Conservation (phyloP, 2,329 filamentous ascomycete species). For the Arthrobotrys sphaeroides region DNA sequence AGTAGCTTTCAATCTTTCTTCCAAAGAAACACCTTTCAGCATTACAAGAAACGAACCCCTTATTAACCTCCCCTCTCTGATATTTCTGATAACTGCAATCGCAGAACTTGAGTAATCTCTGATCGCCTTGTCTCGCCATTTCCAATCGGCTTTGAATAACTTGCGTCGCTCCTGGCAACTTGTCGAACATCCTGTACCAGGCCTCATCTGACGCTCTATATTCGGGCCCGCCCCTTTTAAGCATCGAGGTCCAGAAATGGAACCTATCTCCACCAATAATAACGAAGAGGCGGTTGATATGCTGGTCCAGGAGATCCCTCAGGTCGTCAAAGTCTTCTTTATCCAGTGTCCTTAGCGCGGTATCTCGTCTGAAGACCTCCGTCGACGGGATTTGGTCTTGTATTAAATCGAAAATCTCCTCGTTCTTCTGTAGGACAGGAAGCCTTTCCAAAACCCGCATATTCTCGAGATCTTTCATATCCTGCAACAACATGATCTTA, state of each 20-base stretch:
- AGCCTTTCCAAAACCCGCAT: conserved; percentile 1
- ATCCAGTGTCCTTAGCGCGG: conserved; percentile 1
- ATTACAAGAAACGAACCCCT: conserved; percentile 27
- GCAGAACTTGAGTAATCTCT: conserved; percentile 21
- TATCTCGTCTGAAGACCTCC: conserved; percentile 15
- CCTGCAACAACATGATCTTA: conserved; percentile 31
- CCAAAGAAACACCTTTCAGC: conserved; percentile 29
- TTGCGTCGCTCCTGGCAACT: conserved; percentile 11
- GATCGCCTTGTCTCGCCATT: conserved; percentile 29
- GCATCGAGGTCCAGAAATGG: conserved; percentile 36
- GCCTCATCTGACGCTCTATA: conserved; percentile 22
- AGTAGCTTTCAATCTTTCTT: conserved; percentile 26
- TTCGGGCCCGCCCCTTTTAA: conserved; percentile 17
- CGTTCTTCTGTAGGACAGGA: conserved; percentile 11
- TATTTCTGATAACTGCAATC: conserved; percentile 23
- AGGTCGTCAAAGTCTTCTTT: conserved; percentile 30
- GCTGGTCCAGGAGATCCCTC: conserved; percentile 15
- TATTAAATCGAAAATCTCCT: conserved; percentile 22
- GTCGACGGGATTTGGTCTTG: conserved; percentile 21
- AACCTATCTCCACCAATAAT: conserved; percentile 31
- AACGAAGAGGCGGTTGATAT: conserved; percentile 27
- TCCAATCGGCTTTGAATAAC: conserved; percentile 18
- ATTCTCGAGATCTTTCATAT: conserved; percentile 35
- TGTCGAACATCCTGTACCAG: conserved; percentile 34
- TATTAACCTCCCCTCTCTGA: conserved; percentile 9